phyloP scores from a whole-genome alignment of 2,329 filamentous ascomycete species.

The Leptoxyphium fumago region DNA sequence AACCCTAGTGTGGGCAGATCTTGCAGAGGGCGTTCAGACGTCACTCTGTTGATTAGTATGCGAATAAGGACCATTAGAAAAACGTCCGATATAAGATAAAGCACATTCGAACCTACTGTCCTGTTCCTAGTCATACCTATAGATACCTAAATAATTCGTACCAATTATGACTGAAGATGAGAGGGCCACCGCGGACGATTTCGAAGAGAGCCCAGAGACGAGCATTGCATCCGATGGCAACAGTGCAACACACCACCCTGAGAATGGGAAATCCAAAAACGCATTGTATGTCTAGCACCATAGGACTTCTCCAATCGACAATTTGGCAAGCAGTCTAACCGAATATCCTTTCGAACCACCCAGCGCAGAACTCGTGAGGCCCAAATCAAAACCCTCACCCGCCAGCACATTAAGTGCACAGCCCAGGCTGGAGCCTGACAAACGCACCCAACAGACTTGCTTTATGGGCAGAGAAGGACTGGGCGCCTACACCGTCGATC shows the following conservation, averaged over 20 bases:
- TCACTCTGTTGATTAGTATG: no score
- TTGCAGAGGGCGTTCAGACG: no score
- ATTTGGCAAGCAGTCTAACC: no score
- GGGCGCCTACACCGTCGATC: slow-evolving; percentile 50
- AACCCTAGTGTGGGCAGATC: no score
- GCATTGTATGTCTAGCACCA: background rate
- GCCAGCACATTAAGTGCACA: background rate
- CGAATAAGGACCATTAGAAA: no score
- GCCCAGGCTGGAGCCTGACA: background rate
- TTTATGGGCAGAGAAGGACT: slow-evolving; percentile 30
- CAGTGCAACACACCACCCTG: background rate
- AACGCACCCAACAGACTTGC: background rate
- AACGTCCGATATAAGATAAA: no score
- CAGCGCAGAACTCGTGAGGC: background rate
- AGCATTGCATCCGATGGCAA: background rate
- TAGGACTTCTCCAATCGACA: background rate
- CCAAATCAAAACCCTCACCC: background rate
- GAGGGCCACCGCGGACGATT: background rate
- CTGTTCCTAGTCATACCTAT: no score
- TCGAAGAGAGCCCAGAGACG: background rate
- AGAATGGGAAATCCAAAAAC: background rate
- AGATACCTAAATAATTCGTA: background rate
- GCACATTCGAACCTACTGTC: no score
- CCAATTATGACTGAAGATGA: background rate
- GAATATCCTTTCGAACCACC: background rate